Evolutionary conservation across 768 basidiomycete species (phyloP), one percentile per base, ranked within the genome.

Genomic region (Pleurotus citrinopileatus): DNA sequence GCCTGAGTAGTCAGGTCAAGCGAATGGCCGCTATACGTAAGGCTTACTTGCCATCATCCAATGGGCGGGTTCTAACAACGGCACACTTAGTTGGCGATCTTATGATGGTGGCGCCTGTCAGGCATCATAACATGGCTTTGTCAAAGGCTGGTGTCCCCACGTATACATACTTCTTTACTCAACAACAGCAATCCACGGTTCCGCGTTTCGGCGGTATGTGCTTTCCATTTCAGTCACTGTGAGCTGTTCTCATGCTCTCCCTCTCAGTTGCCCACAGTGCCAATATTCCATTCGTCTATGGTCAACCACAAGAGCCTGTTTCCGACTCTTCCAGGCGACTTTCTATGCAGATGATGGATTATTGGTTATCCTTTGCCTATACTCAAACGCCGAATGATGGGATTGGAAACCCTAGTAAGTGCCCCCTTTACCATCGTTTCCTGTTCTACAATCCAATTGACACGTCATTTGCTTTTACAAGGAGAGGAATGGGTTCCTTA

Each of bases 341-440:
- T 1, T 73, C 73, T 42, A 58, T 45, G 2, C n/a, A 57, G 10
- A 76, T 76, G 75, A 67, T 67, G n/a, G 73, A 77, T 26, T 76
- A 76, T 43, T 77, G 76, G 76, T 59, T 78, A n/a, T 77, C 76
- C 1, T 78, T 78, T 52, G 72, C 73, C 1, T 72, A 69, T 2
- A 72, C 70, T 25, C 60, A 76, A 25, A 66, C 71, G 22, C 75
- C 76, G 12, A 77, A 77, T 46, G 75, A 78, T 48, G 71, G 73
- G 2, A 64, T 59, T 12, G 76, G 75, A 13, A 48, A 60, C 23
- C 40, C 54, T 4, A 69, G 73, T 74, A 63, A 13, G 59, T 63
- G 4, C 20, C 53, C 44, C 38, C 13, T 47, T 38, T 13, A 15
- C 1, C 22, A 40, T 40, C 6, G 13, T n/a, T 13, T 23, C 43